A percentile compares a stretch with the other conserved stretches of the same genome.
Evolutionary conservation across 352 stramenopile species (phyloP).

Genomic region (Phytophthora megakarya): DNA sequence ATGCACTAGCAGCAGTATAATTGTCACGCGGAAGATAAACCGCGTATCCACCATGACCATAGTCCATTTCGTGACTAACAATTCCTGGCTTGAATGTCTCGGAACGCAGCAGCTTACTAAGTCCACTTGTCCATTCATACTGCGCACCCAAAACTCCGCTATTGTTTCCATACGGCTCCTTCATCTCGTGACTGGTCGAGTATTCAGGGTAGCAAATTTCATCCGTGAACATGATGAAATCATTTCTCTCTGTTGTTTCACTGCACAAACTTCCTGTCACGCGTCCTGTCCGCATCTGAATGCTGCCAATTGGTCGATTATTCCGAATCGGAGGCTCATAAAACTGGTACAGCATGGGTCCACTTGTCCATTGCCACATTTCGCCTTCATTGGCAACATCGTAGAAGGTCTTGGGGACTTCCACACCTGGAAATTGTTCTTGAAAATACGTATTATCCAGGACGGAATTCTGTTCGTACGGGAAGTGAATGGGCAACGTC

Average conservation of each 20-base stretch:
- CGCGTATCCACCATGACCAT: constrained; percentile 71
- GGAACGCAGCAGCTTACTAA: constrained; percentile 57
- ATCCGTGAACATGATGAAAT: constrained; percentile 74
- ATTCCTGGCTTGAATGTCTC: constrained; percentile 75
- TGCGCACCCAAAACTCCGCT: constrained; percentile 34
- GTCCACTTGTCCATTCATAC: constrained; percentile 52
- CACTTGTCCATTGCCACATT: constrained; percentile 76
- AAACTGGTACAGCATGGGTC: constrained; percentile 69
- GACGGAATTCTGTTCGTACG: constrained; percentile 73
- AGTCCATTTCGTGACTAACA: constrained; percentile 71
- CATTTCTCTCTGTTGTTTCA: constrained; percentile 41
- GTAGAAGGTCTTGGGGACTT: constrained; percentile 67
- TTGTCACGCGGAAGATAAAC: constrained; percentile 81
- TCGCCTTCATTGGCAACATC: constrained; percentile 68
- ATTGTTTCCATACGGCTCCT: constrained; percentile 50
- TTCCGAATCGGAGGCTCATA: constrained; percentile 74
- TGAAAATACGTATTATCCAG: constrained; percentile 66
- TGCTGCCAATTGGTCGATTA: constrained; percentile 62
- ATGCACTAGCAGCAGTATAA: constrained; percentile 44
- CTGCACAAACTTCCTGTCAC: constrained; percentile 61
- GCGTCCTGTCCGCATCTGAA: constrained; percentile 65
- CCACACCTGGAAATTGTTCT: constrained; percentile 65
- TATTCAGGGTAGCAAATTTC: constrained; percentile 80
- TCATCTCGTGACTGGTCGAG: constrained; percentile 45
- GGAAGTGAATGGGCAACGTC: constrained; percentile 72